Conservation (phyloP, 306 rosid genomes). For the Acacia melanoxylon region DNA sequence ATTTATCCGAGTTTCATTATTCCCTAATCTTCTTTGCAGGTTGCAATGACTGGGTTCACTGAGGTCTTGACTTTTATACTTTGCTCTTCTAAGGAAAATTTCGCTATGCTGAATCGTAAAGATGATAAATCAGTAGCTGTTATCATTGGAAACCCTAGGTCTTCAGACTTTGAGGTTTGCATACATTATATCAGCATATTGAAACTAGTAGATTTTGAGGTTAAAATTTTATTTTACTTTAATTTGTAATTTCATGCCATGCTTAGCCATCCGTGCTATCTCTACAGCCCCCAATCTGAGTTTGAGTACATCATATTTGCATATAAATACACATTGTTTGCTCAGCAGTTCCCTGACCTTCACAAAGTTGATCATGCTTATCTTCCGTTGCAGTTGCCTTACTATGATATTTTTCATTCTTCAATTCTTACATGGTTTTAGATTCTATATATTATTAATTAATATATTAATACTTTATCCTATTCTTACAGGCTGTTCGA, state of each 20-base stretch:
- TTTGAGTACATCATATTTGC: neutral
- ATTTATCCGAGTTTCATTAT: conserved; percentile 9
- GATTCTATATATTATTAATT: neutral
- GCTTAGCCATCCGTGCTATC: neutral
- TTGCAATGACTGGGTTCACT: conserved; percentile 79
- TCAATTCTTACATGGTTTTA: neutral
- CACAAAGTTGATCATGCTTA: neutral
- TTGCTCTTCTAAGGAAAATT: conserved; percentile 80
- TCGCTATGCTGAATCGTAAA: conserved; percentile 72
- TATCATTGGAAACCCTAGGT: conserved; percentile 83
- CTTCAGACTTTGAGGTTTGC: conserved; percentile 84
- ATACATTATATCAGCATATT: neutral
- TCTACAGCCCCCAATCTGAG: neutral
- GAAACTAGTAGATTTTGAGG: neutral
- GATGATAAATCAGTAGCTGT: conserved; percentile 74
- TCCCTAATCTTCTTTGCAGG: conserved; percentile 46
- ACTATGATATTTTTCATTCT: neutral
- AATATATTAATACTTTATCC: neutral
- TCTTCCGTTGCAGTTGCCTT: neutral
- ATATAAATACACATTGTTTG: neutral
- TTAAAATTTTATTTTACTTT: neutral
- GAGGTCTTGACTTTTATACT: conserved; percentile 90
- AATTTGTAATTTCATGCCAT: neutral
- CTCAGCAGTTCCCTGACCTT: neutral
- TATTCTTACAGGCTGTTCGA: conserved; percentile 1